Evolutionary conservation across 1,139 yeast genomes (phyloP), one percentile per base, ranked within the genome.

Genomic region (Suhomyces bribrorum): DNA sequence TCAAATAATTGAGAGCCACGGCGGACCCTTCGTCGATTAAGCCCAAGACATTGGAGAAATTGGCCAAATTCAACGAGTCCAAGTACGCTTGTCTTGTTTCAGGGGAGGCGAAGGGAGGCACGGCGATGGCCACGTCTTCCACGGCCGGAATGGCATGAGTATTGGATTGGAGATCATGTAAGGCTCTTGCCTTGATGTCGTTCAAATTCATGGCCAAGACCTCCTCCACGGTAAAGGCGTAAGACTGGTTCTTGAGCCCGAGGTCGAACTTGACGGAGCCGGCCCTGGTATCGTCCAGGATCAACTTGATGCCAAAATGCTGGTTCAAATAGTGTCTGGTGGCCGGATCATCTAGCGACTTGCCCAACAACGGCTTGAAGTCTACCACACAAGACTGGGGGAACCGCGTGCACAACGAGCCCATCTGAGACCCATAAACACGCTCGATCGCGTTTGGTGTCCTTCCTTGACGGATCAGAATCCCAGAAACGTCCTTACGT

Each of bases 1-100:
- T 71, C 14, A 78, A 73, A 57, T 80, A 89, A 56, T 89, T 88
- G 34, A 87, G 66, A 1, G 96, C 96, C 15, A 88, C 92, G 2
- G 97, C 90, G 13, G 88, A 68, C 13, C 97, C 97, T 58, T 92
- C 97, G 54, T 86, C 92, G 2, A 90, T 85, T 36, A 88, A 66
- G 0, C 85, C 79, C 45, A 84, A 73, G 14, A 82, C 74, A 28
- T 75, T 73, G 15, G 67, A 53, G 49, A 86, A 66, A 14, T 84
- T 87, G 2, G 96, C 86, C 39, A 87, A 66, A 32, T 76, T 76
- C 30, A 85, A 83, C 3, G 94, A 81, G 53, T 88, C 96, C 31
- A 75, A 65, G 35, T 88, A 64, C 0, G 96, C 86, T 32, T 68
- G 69, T 53, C 96, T 78, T 54, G 87, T 85, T 14, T 76, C 71